Conservation (phyloP, 345 rosid species). For the rapeseed (Brassica napus) region DNA sequence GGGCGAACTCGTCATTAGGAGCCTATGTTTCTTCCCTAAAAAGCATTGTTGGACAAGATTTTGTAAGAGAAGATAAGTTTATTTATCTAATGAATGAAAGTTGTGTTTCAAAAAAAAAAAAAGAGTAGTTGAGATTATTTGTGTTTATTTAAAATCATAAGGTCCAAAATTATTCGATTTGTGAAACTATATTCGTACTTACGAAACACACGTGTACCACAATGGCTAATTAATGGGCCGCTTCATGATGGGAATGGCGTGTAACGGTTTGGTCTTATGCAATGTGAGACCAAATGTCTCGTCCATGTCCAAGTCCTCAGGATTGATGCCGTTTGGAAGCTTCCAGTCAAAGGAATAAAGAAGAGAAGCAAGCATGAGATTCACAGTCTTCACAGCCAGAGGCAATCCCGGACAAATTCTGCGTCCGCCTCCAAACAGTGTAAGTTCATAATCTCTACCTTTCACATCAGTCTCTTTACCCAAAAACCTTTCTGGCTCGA, state of each 20-base stretch:
- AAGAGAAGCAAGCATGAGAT: slow-evolving; percentile 48
- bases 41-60: no score
- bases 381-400: slow-evolving; percentile 41
- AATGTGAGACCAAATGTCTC: slow-evolving; percentile 39
- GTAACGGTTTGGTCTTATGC: slow-evolving; percentile 39
- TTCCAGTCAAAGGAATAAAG: slow-evolving; percentile 53
- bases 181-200: neutral
- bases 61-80: no score
- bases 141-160: neutral
- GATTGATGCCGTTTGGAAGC: slow-evolving; percentile 32
- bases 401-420: slow-evolving; percentile 46
- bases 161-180: neutral
- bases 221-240: neutral
- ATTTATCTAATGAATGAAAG: no score
- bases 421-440: slow-evolving; percentile 39
- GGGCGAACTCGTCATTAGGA: no score
- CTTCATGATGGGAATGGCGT: slow-evolving; percentile 31
- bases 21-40: no score
- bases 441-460: slow-evolving; percentile 37
- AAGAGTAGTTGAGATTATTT: neutral
- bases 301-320: slow-evolving; percentile 46
- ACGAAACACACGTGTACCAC: neutral
- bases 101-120: no score
- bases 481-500: slow-evolving; percentile 42
- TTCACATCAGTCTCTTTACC: slow-evolving; percentile 27